Evolutionary conservation across 306 rosid species (phyloP).

Genomic region (Fagus crenata): DNA sequence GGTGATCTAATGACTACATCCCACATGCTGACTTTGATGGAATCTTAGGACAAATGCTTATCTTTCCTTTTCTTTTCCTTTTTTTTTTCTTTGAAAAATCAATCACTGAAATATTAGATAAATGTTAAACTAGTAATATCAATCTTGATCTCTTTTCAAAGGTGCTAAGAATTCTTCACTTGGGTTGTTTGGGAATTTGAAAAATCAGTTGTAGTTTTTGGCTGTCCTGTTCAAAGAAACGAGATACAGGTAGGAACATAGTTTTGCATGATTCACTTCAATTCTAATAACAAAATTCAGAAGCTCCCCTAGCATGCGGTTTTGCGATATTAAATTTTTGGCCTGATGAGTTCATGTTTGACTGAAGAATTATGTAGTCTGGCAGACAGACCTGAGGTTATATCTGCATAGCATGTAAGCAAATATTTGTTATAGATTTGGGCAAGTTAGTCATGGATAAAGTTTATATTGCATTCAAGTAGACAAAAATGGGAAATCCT

Average conservation of each 20-base stretch:
- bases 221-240: background rate
- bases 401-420: background rate
- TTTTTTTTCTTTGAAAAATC: background rate
- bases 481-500: background rate
- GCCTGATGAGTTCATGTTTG: background rate
- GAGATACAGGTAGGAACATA: background rate
- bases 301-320: background rate
- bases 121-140: background rate
- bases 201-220: background rate
- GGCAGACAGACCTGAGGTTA: background rate
- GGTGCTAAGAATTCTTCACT: background rate
- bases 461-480: background rate
- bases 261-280: background rate
- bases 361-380: background rate
- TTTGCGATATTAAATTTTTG: background rate
- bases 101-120: constrained; percentile 12
- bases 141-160: background rate
- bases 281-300: background rate
- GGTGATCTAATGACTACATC: constrained; percentile 3
- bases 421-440: background rate
- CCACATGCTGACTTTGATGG: constrained; percentile 9
- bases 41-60: background rate
- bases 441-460: background rate
- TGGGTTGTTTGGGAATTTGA: background rate
- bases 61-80: background rate